Evolutionary conservation across 2,329 filamentous ascomycete species (phyloP), one percentile per base, ranked within the genome.

Genomic region (Corinectria fuckeliana): DNA sequence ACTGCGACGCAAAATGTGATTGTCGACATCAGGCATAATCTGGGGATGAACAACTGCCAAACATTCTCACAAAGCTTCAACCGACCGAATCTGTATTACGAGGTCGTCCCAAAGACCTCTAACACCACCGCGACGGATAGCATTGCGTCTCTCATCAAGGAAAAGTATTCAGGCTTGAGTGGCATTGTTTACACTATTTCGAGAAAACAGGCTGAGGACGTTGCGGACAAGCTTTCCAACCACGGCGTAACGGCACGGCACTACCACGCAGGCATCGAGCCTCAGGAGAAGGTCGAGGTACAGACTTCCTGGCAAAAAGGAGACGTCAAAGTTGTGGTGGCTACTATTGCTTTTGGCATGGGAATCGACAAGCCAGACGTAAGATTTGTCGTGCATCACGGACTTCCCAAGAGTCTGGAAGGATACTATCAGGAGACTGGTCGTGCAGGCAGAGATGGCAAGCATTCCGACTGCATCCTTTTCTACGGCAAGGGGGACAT

Each of bases 391-490:
- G 92, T 99, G 38, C 96, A 99, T 72, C 90, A 96, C 70, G 91
- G 88, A 41, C 82, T 99, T 5, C 95, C 95, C 1, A 98, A 99
- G 76, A 97, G 92, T 69, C 80, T 99, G 53, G 95, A 99, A 77
- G 95, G 95, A 1, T 99, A 99, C 75, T 99, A 99, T 72, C 95
- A 99, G 74, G 95, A 99, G 75, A 99, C 95, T 42, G 95, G 95
- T 1, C 90, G 95, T 69, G 95, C 96, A 58, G 95, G 95, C 6
- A 87, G 95, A 73, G 95, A 99, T 74, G 94, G 94, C 8, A 88
- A 92, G 66, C 85, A 84, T 18, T 97, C 95, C 6, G 89, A 91
- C 58, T 99, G 95, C 78, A 95, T 93, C 73, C 84, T 99, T 13
- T 98, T 90, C 76, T 99, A 95, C 70, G 87, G 87, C 42, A 96